These are phyloP conservation scores for Aspergillus fructus DNA, from an alignment of 2,329 filamentous ascomycete species.

Conservation along the genomic window DNA sequence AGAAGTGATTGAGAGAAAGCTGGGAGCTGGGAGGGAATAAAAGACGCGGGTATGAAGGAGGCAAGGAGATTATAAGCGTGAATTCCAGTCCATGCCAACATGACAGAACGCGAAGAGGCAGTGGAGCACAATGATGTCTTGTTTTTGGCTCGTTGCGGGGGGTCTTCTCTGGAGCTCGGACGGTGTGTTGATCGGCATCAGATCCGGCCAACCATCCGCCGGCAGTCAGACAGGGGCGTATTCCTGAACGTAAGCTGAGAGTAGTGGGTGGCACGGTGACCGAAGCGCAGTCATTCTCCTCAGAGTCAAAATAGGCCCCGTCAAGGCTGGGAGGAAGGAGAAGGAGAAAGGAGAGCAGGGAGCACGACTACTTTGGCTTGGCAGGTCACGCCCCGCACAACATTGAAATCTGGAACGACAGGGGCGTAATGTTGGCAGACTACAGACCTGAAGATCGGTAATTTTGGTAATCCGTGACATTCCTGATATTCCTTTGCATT, in stretches of 20 bases:
- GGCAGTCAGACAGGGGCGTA: neutral
- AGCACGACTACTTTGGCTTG: neutral
- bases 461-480: too few relatives aligned
- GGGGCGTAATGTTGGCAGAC: neutral
- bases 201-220: neutral
- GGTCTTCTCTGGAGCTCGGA: neutral
- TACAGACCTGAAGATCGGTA: neutral
- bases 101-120: neutral
- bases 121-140: slow-evolving; percentile 10
- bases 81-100: slow-evolving; percentile 2
- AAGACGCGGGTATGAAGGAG: neutral
- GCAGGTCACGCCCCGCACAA: neutral
- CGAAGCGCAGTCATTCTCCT: neutral
- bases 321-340: neutral
- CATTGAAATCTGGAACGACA: neutral
- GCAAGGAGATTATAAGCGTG: slow-evolving; percentile 7
- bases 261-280: neutral
- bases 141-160: neutral
- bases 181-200: slow-evolving; percentile 4
- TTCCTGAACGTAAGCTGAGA: neutral
- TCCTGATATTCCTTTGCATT: neutral
- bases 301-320: neutral
- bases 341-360: neutral
- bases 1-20: neutral
- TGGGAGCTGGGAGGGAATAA: neutral